These are phyloP conservation scores for Areca catechu DNA, from an alignment of 176 grass and related monocot species.

Conservation along the genomic window DNA sequence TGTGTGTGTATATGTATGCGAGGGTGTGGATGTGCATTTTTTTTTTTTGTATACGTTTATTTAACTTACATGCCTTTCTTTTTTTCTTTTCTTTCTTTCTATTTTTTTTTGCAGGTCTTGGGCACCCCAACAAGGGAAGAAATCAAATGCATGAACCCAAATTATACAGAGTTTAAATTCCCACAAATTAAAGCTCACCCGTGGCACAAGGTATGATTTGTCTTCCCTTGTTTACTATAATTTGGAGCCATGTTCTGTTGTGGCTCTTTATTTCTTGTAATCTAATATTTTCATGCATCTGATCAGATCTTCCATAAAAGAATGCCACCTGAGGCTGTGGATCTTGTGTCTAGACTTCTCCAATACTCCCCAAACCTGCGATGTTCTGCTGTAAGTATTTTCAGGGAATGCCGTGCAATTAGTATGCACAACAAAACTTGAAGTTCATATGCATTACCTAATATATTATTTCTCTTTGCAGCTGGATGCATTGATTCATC, in stretches of 20 bases:
- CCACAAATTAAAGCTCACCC: slow-evolving; percentile 83
- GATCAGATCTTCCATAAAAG: slow-evolving; percentile 76
- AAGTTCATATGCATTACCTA: no score
- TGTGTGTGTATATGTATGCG: no score
- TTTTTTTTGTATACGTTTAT: no score
- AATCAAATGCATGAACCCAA: slow-evolving; percentile 90
- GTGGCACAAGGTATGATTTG: slow-evolving; percentile 61
- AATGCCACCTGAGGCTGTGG: slow-evolving; percentile 88
- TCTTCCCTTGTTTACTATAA: neutral
- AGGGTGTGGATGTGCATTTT: no score
- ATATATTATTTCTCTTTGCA: slow-evolving; percentile 16
- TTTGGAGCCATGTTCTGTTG: neutral
- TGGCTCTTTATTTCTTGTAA: neutral
- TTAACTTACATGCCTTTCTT: no score
- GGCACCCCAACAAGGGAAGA: slow-evolving; percentile 83
- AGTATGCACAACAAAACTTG: no score
- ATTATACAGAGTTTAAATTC: slow-evolving; percentile 73
- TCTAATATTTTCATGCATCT: slow-evolving; percentile 4
- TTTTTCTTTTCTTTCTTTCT: no score
- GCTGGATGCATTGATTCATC: slow-evolving; percentile 74
- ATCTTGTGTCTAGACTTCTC: slow-evolving; percentile 82
- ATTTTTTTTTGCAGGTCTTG: slow-evolving; percentile 49
- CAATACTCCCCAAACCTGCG: slow-evolving; percentile 83
- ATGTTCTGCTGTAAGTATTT: slow-evolving; percentile 64
- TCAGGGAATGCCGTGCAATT: neutral